Base-by-base conservation (phyloP, 2,329 filamentous ascomycete genomes). In the Diaporthe citriasiana region DNA sequence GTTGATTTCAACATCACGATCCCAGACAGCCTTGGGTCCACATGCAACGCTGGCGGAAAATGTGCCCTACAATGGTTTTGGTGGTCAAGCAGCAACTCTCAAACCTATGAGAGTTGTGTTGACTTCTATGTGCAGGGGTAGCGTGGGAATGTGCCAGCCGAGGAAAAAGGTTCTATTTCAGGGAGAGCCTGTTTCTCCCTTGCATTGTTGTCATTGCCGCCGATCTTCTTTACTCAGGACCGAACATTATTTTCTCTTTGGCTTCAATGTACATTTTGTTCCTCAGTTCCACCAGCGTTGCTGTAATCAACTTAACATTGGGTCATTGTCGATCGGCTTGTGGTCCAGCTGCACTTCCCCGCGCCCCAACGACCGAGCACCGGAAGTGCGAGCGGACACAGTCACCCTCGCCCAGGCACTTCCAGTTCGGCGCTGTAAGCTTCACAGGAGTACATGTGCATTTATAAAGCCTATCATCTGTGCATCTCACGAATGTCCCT, bases 381-480 rank as follows among this genome's bases (percentile, higher is more conserved):
- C 42, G 63, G 60, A 66, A 9, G 19, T 17, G n/a, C 60, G 60
- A 45, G n/a, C 60, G 60, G 63, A 66, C 63, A 51, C 45, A 30
- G 63, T 66, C 63, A 66, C 63, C 63, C 63, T 66, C 63, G 63
- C 63, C 60, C 45, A 38, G n/a, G n/a, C 63, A 17, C 27, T 38
- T 51, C 45, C 15, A 27, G 13, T 50, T 25, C 25, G 25, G 30
- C 40, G 30, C 45, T 50, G 45, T 10, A n/a, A 51, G 42, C 33
- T 27, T 51, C 7, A 19, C 22, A 66, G 17, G 27, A n/a, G 25
- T 6, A 27, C 22, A 10, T 51, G 10, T 6, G n/a, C 33, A 2
- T 27, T 25, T 40, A 66, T 53, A 35, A 38, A 33, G 8, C 15
- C 38, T 12, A 19, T 17, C 9, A 12, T 38, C 5, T 38, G 22